These are phyloP conservation scores for Hortaea werneckii DNA, from an alignment of 2,329 filamentous ascomycete species.

Conservation along the genomic window DNA sequence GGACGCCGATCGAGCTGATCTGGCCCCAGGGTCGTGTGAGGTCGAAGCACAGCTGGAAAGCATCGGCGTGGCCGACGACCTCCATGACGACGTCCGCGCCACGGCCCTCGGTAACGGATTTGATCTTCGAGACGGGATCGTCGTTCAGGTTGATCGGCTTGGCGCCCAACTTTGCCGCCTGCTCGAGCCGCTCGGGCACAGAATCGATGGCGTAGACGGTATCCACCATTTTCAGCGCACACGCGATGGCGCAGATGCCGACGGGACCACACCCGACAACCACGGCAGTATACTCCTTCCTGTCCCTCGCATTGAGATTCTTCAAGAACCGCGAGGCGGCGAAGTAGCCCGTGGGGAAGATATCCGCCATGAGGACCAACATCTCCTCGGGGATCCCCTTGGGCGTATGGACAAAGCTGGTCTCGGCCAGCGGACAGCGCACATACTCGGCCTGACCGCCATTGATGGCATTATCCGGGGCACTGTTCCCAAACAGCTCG, in stretches of 20 bases:
- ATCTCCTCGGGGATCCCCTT: slow-evolving; percentile 60
- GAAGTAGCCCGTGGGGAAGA: slow-evolving; percentile 77
- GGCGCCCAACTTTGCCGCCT: slow-evolving; percentile 64
- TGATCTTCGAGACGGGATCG: slow-evolving; percentile 51
- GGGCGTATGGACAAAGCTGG: slow-evolving; percentile 66
- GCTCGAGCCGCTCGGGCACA: slow-evolving; percentile 61
- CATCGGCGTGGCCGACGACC: slow-evolving; percentile 39
- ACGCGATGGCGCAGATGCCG: slow-evolving; percentile 59
- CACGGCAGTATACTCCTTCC: slow-evolving; percentile 60
- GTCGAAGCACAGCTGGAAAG: slow-evolving; percentile 39
- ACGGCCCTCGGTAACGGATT: slow-evolving; percentile 64
- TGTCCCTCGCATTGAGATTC: slow-evolving; percentile 46
- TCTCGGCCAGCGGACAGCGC: slow-evolving; percentile 69
- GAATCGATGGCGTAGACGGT: slow-evolving; percentile 34
- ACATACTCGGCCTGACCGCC: slow-evolving; percentile 36
- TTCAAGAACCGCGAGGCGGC: slow-evolving; percentile 70
- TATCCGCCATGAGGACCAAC: slow-evolving; percentile 82
- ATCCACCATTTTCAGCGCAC: slow-evolving; percentile 23
- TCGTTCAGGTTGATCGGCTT: slow-evolving; percentile 66
- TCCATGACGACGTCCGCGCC: slow-evolving; percentile 75
- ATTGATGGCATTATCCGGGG: slow-evolving; percentile 23
- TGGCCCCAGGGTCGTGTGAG: slow-evolving; percentile 40
- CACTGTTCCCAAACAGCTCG: slow-evolving; percentile 51
- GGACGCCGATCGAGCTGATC: slow-evolving; percentile 40
- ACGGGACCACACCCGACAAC: slow-evolving; percentile 73